Evolutionary conservation across 2,329 filamentous ascomycete species (phyloP), one percentile per base, ranked within the genome.

Genomic region (Alternaria conjuncta): DNA sequence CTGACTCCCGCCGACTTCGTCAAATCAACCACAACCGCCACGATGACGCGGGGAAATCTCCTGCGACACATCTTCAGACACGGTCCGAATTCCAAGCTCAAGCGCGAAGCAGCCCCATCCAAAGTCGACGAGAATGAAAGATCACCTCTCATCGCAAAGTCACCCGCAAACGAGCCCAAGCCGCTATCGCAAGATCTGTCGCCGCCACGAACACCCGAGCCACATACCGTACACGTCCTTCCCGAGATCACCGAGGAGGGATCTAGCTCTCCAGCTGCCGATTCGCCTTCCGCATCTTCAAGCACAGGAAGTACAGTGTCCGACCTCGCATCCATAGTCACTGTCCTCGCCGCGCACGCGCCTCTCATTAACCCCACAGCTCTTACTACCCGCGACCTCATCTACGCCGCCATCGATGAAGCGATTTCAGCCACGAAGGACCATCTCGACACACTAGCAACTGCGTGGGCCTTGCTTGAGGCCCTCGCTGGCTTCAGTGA

Each of bases 41-140:
- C 23, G 2, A 69, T 70, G 65, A 41, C 63, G 12, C 58, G 43
- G 2, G 55, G 47, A 21, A 66, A 10, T 20, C 54, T 71, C 1
- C 47, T 73, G 2, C 69, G 65, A 21, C 65, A 68, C 44, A 60
- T 71, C 26, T 71, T 73, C 47, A 68, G 65, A 23, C 60, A 68
- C 18, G 51, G 58, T 9, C 12, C 57, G 6, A 47, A 65, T 15
- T 18, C 26, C 3, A 65, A 23, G 28, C 13, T 55, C 26, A 44
- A 25, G 20, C 9, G 9, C 45, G 45, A 59, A 36, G 30, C 32
- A 49, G 44, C 28, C 11, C 11, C 28, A 36, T 21, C 8, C n/a
- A 20, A 36, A 8, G 3, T 12, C 28, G 12, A 26, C 6, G 13
- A 26, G 11, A 20, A 26, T n/a, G 41, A 44, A 45, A 20, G 3